Evolutionary conservation across 441 rosid genomes (phyloP), one percentile per base, ranked within the genome.

Genomic region (Manihot esculenta): DNA sequence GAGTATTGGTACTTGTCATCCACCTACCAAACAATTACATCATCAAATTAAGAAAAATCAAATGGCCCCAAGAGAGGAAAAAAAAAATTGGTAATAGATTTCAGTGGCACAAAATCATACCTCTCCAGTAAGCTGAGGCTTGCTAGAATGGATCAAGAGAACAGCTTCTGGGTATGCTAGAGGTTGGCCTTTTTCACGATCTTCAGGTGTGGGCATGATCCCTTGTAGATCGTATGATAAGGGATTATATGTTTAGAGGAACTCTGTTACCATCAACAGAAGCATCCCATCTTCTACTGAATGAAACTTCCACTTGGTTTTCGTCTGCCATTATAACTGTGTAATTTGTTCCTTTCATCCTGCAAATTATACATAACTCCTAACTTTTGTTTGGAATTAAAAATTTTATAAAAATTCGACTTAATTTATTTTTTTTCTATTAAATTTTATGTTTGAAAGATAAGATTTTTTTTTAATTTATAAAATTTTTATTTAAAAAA

Each of bases 221-320:
- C 86, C 84, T 68, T 84, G 89, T 13, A 76, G 78, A 0, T 70
- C 21, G 70, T 89, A 82, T 0, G 87, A 77, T 54, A 89, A 94
- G 88, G 81, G 81, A 87, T 73, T 89, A 96, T 11, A 92, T 76
- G 62, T 87, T 86, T 61, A 92, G 66, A 4, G 96, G 97, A 53
- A 79, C 83, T n/a, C 26, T 27, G 12, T 62, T 27, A 27, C 63
- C 61, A 15, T 66, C 66, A 2, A 49, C 58, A 7, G 80, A 30
- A n/a, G 45, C 42, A 35, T 53, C 64, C 94, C 96, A 89, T 45
- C 35, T 70, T 66, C 74, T 80, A 1, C 77, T 74, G 72, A 89
- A 92, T 8, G 97, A 92, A 17, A 92, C 17, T 82, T 92, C 97
- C 13, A 85, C 80, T 68, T 80, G 80, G 17, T 88, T 85, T 72